phyloP scores from a whole-genome alignment of 805 yeast species.

The Candida orba region DNA sequence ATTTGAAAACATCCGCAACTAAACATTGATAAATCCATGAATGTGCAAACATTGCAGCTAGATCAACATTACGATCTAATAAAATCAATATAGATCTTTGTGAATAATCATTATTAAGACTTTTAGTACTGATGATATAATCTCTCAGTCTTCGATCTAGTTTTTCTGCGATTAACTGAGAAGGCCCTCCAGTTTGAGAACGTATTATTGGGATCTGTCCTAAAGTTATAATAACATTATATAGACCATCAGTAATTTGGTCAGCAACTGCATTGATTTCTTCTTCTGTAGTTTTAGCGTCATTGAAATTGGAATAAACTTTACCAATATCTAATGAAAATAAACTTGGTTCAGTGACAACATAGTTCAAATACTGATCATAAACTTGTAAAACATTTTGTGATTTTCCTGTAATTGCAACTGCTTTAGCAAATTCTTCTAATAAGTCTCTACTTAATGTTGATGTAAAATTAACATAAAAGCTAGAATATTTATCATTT shows the following conservation, averaged over 20 bases:
- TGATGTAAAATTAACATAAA: conserved; percentile 82
- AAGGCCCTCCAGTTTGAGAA: conserved; percentile 89
- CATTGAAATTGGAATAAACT: conserved; percentile 63
- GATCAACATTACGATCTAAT: conserved; percentile 82
- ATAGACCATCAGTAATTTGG: conserved; percentile 69
- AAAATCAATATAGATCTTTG: conserved; percentile 74
- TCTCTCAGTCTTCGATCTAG: conserved; percentile 81
- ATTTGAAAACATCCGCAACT: conserved; percentile 84
- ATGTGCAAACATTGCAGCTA: conserved; percentile 91
- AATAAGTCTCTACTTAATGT: conserved; percentile 68
- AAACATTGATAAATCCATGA: conserved; percentile 97
- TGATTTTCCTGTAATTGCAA: conserved; percentile 65
- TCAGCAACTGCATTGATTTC: conserved; percentile 64
- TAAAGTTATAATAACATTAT: conserved; percentile 70
- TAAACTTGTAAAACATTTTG: conserved; percentile 76
- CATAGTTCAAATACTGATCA: conserved; percentile 89
- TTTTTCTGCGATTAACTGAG: conserved; percentile 86
- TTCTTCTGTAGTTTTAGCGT: conserved; percentile 67
- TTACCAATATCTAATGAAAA: conserved; percentile 68
- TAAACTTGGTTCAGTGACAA: conserved; percentile 88
- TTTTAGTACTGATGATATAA: conserved; percentile 61
- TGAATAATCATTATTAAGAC: conserved; percentile 20
- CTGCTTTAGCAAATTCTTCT: conserved; percentile 83
- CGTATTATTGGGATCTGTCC: conserved; percentile 84
- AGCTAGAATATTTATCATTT: conserved; percentile 67